These are phyloP conservation scores for Xylariaceae sp. DNA, from an alignment of 2,329 filamentous ascomycete species.

Conservation along the genomic window DNA sequence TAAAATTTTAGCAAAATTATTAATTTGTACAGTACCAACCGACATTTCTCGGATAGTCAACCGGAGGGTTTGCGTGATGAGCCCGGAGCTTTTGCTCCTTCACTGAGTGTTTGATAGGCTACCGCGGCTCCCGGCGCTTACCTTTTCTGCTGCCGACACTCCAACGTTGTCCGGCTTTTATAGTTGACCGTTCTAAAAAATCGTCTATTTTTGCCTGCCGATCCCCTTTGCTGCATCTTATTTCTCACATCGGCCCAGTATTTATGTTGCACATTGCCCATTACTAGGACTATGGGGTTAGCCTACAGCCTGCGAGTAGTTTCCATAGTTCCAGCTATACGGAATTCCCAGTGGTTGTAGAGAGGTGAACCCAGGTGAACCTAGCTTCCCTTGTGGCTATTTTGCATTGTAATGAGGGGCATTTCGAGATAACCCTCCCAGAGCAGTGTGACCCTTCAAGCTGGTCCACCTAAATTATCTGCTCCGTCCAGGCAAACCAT, in stretches of 20 bases:
- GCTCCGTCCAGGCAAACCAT: too few relatives aligned
- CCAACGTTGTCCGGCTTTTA: slow-evolving; percentile 1
- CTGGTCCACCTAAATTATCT: too few relatives aligned
- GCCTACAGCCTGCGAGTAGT: neutral
- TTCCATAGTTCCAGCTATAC: too few relatives aligned
- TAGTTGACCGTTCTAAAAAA: slow-evolving; percentile 12
- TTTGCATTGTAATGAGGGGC: too few relatives aligned
- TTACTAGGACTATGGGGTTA: slow-evolving; percentile 1
- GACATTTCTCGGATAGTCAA: too few relatives aligned
- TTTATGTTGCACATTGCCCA: neutral
- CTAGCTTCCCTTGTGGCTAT: too few relatives aligned
- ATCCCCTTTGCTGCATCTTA: slow-evolving; percentile 12
- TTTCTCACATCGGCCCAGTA: slow-evolving; percentile 12
- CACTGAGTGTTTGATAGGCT: slow-evolving; percentile 24
- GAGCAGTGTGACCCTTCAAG: too few relatives aligned
- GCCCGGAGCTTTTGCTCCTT: slow-evolving; percentile 28
- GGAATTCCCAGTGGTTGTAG: too few relatives aligned
- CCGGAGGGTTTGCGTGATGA: slow-evolving; percentile 18
- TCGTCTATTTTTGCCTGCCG: slow-evolving; percentile 11
- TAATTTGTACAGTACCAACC: too few relatives aligned
- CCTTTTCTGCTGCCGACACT: slow-evolving; percentile 12
- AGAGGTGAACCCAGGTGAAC: too few relatives aligned
- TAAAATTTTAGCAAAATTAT: slow-evolving; percentile 8
- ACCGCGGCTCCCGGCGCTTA: slow-evolving; percentile 12
- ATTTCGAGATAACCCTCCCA: too few relatives aligned